Evolutionary conservation across 148 eudicot species (phyloP).

Genomic region (Amaranthus palmeri): DNA sequence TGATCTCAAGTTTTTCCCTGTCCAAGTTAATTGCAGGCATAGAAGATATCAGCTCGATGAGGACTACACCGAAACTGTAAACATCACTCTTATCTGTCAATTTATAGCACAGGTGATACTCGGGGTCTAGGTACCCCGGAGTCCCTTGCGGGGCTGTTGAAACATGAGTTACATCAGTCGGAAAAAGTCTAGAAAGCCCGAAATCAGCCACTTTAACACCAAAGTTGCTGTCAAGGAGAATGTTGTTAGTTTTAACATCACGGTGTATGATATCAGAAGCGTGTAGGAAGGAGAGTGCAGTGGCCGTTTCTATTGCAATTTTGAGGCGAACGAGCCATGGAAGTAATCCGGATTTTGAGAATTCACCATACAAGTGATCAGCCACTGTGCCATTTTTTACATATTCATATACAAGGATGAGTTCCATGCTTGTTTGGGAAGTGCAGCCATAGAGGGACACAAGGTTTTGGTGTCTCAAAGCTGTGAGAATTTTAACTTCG

Average conservation of each 20-base stretch:
- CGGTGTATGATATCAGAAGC: slow-evolving; percentile 15
- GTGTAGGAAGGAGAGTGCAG: slow-evolving; percentile 28
- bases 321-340: slow-evolving; percentile 44
- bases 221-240: slow-evolving; percentile 11
- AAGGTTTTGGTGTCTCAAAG: slow-evolving; percentile 43
- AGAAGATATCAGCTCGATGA: slow-evolving; percentile 14
- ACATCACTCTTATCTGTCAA: slow-evolving; percentile 18
- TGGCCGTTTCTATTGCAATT: slow-evolving; percentile 53
- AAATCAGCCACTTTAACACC: slow-evolving; percentile 19
- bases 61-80: slow-evolving; percentile 16
- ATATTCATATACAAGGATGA: slow-evolving; percentile 56
- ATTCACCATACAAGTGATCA: slow-evolving; percentile 48
- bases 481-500: slow-evolving; percentile 44
- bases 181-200: slow-evolving; percentile 22
- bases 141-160: slow-evolving; percentile 21
- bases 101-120: slow-evolving; percentile 15
- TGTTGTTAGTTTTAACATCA: slow-evolving; percentile 18
- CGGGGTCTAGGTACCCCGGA: slow-evolving; percentile 15
- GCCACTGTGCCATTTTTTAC: slow-evolving; percentile 52
- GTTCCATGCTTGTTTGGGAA: slow-evolving; percentile 37
- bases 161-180: slow-evolving; percentile 12
- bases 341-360: slow-evolving; percentile 18
- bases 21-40: slow-evolving; percentile 15
- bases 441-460: slow-evolving; percentile 59
- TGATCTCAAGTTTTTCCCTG: slow-evolving; percentile 8